Evolutionary conservation across 2,329 filamentous ascomycete species (phyloP).

Genomic region (Emergomyces africanus): DNA sequence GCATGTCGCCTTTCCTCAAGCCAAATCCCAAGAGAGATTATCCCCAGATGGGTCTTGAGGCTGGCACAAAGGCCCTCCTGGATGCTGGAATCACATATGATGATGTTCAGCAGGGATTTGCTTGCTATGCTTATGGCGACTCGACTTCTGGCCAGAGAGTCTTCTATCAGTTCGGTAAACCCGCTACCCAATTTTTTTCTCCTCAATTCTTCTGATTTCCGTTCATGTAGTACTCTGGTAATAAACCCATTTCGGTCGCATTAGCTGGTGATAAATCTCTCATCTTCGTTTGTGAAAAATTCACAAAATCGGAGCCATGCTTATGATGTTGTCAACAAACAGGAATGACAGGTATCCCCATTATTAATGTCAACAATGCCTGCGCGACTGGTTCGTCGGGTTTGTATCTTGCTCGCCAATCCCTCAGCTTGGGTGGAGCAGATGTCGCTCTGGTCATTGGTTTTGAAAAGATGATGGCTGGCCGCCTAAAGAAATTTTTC

Average conservation of each 20-base stretch:
- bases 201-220: neutral
- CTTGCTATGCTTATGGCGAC: conserved; percentile 14
- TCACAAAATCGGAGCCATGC: neutral
- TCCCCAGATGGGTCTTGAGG: conserved; percentile 19
- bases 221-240: neutral
- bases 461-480: conserved; percentile 17
- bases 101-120: conserved; percentile 13
- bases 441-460: conserved; percentile 16
- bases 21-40: conserved; percentile 21
- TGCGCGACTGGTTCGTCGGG: conserved; percentile 15
- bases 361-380: conserved; percentile 17
- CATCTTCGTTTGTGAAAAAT: neutral
- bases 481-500: conserved; percentile 9
- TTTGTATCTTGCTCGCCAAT: conserved; percentile 12
- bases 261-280: neutral
- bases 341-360: conserved; percentile 16
- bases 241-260: neutral
- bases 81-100: conserved; percentile 17
- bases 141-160: conserved; percentile 15
- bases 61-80: conserved; percentile 16
- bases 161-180: conserved; percentile 15
- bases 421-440: conserved; percentile 10
- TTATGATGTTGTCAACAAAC: neutral
- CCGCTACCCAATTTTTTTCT: neutral
- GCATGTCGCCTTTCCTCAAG: conserved; percentile 18